Evolutionary conservation across 352 stramenopile genomes (phyloP), one percentile per base, ranked within the genome.

Genomic region (Phytophthora rubi): DNA sequence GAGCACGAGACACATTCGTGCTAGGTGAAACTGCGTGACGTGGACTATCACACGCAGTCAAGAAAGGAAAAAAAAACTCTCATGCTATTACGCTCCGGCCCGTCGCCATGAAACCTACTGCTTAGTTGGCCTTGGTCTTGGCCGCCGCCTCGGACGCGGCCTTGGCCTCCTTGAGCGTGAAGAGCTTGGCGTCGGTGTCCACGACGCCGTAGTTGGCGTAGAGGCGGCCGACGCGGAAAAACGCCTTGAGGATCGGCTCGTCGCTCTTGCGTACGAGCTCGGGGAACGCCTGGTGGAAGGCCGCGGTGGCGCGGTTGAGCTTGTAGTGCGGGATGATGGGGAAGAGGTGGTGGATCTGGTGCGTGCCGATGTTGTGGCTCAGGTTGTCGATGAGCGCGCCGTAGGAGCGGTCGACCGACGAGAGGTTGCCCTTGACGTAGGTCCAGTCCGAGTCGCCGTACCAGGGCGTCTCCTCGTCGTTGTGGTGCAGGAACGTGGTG

Each of bases 281-380:
- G 28, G 87, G 87, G 71, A 91, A 95, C 32, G 82, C 83, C 58
- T 81, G 54, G 57, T 75, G 75, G 65, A 95, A 93, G 56, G 88
- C 78, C 13, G 56, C 68, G 13, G 85, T 91, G 3, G 88, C 88
- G 32, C 77, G 70, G 13, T 85, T 74, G 57, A 95, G 77, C 62
- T 93, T 93, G 81, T 95, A 95, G 79, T 93, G 86, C 64, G 88
- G 88, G 54, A 95, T 95, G 73, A 93, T 95, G 51, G 88, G 84
- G 78, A 95, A 95, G 33, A 95, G 75, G 81, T 95, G 88, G 76
- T 95, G 88, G 59, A 93, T 77, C 75, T 93, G 85, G 78, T 95
- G 88, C 72, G 86, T 93, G 68, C 87, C 87, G 61, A 95, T 95
- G 85, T 95, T 90, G 81, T 95, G 85, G 81, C 83, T 92, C 66